These are phyloP conservation scores for Keithomyces neogunnii DNA, from an alignment of 2,329 filamentous ascomycete species.

Conservation along the genomic window DNA sequence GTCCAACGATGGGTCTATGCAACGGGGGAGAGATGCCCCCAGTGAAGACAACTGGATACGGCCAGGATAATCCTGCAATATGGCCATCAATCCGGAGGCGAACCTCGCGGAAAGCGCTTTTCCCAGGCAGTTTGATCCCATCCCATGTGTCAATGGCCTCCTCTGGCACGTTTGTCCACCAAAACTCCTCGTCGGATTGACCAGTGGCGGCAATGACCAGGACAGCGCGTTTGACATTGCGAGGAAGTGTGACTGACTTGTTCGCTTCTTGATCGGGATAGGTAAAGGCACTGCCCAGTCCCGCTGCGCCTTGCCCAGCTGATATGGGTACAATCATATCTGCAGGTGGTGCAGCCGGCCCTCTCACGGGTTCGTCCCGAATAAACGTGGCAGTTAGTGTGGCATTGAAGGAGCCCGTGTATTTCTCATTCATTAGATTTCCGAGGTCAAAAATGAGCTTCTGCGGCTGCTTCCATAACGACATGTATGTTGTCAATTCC, in stretches of 20 bases:
- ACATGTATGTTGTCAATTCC: slow-evolving; percentile 65
- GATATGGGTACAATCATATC: slow-evolving; percentile 63
- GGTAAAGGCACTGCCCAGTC: slow-evolving; percentile 56
- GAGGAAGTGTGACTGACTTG: slow-evolving; percentile 53
- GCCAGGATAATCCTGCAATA: slow-evolving; percentile 70
- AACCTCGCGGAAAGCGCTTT: slow-evolving; percentile 69
- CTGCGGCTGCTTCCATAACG: slow-evolving; percentile 60
- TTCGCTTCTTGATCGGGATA: slow-evolving; percentile 55
- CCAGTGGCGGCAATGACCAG: slow-evolving; percentile 72
- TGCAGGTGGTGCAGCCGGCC: slow-evolving; percentile 30
- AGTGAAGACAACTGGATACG: slow-evolving; percentile 75
- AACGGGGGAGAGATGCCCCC: slow-evolving; percentile 70
- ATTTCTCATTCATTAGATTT: slow-evolving; percentile 60
- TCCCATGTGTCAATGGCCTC: slow-evolving; percentile 52
- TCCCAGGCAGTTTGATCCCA: slow-evolving; percentile 50
- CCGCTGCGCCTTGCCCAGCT: slow-evolving; percentile 31
- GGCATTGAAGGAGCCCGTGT: slow-evolving; percentile 66
- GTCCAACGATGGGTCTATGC: slow-evolving; percentile 70
- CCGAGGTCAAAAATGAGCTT: slow-evolving; percentile 74
- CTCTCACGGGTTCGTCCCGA: slow-evolving; percentile 16
- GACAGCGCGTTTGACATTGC: slow-evolving; percentile 59
- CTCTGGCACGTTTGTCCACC: slow-evolving; percentile 71
- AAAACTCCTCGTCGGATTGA: slow-evolving; percentile 72
- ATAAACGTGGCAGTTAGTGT: slow-evolving; percentile 70
- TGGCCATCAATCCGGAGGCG: slow-evolving; percentile 66